Evolutionary conservation across 1,284 basidiomycete genomes (phyloP).

Genomic region (Cryptococcus depauperatus): DNA sequence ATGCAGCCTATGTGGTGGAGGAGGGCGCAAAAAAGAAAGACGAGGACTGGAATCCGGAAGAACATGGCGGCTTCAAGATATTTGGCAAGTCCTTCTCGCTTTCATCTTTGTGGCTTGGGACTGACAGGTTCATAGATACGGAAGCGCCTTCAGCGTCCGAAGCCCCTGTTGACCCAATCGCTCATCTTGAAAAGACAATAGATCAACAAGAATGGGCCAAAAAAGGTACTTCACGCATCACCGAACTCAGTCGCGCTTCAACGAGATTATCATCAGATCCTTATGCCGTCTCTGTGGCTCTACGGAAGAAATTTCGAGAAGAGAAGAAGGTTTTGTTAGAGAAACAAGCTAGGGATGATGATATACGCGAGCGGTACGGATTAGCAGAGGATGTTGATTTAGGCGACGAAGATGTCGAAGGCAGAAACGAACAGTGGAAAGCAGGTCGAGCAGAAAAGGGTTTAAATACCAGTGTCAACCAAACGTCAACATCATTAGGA

Average conservation of each 20-base stretch:
- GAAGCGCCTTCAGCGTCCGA: conserved; percentile 54
- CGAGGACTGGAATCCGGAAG: conserved; percentile 91
- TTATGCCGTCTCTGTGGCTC: conserved; percentile 63
- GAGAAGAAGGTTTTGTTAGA: conserved; percentile 70
- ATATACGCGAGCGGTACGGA: conserved; percentile 62
- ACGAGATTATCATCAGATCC: conserved; percentile 74
- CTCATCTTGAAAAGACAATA: conserved; percentile 76
- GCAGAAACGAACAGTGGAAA: conserved; percentile 21
- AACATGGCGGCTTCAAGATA: conserved; percentile 85
- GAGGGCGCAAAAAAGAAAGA: conserved; percentile 84
- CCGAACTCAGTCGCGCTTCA: conserved; percentile 64
- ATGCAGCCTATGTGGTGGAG: conserved; percentile 86
- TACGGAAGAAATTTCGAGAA: conserved; percentile 71
- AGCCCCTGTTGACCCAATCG: conserved; percentile 64
- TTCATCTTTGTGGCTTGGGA: background rate
- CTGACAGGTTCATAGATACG: conserved; percentile 52
- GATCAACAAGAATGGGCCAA: conserved; percentile 63
- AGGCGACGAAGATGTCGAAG: conserved; percentile 26
- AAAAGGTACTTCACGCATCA: conserved; percentile 64
- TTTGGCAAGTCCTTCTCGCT: conserved; percentile 56
- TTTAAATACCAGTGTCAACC: conserved; percentile 3
- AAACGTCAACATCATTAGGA: conserved; percentile 7
- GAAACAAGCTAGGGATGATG: conserved; percentile 59
- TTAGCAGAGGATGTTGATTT: conserved; percentile 52
- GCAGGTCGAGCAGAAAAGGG: conserved; percentile 23